phyloP scores from a whole-genome alignment of 2,329 filamentous ascomycete species.

The Daldinia sp. region DNA sequence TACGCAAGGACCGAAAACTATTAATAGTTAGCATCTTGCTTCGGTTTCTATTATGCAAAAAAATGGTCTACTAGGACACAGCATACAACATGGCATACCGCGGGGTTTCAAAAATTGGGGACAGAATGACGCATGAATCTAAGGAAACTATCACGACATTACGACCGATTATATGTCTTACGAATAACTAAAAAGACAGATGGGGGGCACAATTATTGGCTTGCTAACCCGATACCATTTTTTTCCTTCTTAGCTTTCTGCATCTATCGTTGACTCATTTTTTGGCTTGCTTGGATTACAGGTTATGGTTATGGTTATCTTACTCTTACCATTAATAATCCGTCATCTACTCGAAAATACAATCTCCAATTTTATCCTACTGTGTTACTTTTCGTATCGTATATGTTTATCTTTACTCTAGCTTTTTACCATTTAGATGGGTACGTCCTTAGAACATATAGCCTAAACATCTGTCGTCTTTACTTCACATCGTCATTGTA shows the following conservation, averaged over 20 bases:
- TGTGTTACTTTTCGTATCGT: background rate
- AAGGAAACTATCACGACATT: constrained; percentile 32
- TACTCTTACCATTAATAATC: constrained; percentile 12
- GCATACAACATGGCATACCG: constrained; percentile 31
- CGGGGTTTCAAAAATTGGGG: constrained; percentile 19
- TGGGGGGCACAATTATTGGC: constrained; percentile 13
- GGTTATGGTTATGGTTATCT: constrained; percentile 8
- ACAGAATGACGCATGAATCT: constrained; percentile 39
- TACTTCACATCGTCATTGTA: background rate
- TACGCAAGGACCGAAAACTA: constrained; percentile 33
- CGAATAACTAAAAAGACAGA: constrained; percentile 12
- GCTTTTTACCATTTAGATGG: background rate
- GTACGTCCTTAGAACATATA: background rate
- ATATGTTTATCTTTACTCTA: background rate
- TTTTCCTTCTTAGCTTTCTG: constrained; percentile 15
- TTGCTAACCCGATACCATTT: background rate
- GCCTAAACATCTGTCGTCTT: background rate
- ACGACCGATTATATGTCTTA: constrained; percentile 19
- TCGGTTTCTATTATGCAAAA: constrained; percentile 18
- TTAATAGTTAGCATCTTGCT: constrained; percentile 16
- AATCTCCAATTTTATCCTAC: background rate
- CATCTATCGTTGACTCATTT: constrained; percentile 24
- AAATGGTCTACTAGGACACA: constrained; percentile 12
- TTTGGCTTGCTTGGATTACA: constrained; percentile 5
- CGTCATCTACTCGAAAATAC: constrained; percentile 13